Evolutionary conservation across 2,329 filamentous ascomycete genomes (phyloP).

Genomic region (Thielaviopsis cerberus): DNA sequence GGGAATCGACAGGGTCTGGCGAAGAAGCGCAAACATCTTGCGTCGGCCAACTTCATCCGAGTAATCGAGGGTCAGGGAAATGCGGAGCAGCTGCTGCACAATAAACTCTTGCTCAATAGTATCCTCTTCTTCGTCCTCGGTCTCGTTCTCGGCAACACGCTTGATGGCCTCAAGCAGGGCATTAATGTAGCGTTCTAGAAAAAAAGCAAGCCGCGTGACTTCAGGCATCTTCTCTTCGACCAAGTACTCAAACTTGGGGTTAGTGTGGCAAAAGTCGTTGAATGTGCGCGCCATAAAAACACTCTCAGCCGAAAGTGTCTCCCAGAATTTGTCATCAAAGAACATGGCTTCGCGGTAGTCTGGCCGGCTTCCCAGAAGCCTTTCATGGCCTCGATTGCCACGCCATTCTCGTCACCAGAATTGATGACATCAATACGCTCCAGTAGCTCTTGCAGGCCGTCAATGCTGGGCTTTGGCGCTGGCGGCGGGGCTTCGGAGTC

Average conservation of each 20-base stretch:
- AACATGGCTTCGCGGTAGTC: conserved; percentile 57
- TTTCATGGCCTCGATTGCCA: conserved; percentile 83
- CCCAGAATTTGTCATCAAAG: conserved; percentile 62
- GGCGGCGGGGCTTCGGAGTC: conserved; percentile 30
- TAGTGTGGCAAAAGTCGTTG: conserved; percentile 73
- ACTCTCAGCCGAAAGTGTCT: conserved; percentile 64
- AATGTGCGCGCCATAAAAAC: conserved; percentile 83
- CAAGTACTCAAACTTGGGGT: conserved; percentile 53
- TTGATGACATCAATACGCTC: conserved; percentile 89
- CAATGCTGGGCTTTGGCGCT: conserved; percentile 45
- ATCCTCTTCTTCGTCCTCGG: conserved; percentile 57
- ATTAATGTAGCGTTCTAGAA: conserved; percentile 62
- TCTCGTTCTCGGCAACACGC: conserved; percentile 35
- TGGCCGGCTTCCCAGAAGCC: conserved; percentile 85
- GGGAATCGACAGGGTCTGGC: conserved; percentile 67
- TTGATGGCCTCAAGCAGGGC: conserved; percentile 47
- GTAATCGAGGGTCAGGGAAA: conserved; percentile 82
- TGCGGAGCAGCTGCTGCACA: conserved; percentile 84
- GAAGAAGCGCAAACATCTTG: conserved; percentile 85
- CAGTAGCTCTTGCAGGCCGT: conserved; percentile 74
- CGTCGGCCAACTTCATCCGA: conserved; percentile 89
- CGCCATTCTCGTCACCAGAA: conserved; percentile 73
- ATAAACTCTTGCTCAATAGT: conserved; percentile 86
- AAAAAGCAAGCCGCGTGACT: conserved; percentile 76
- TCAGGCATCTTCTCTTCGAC: conserved; percentile 89